These are phyloP conservation scores for Penicillium pancosmium DNA, from an alignment of 495 filamentous ascomycete species.

Conservation along the genomic window DNA sequence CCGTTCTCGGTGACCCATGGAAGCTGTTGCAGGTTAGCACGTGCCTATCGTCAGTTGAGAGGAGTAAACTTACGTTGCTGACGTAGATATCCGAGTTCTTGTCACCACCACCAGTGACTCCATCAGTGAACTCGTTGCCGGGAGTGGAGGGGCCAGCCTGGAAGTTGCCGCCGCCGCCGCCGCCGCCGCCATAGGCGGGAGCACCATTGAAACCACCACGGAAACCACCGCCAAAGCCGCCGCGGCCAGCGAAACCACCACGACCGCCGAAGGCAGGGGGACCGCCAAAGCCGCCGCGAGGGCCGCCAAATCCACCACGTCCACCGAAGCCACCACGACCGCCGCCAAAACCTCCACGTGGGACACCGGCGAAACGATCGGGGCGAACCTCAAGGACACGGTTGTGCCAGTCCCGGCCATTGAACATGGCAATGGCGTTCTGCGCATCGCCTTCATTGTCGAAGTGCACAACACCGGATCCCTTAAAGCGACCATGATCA, in stretches of 20 bases:
- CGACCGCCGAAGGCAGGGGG: constrained; percentile 29
- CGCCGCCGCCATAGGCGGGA: constrained; percentile 2
- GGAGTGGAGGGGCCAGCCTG: constrained; percentile 43
- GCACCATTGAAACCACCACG: constrained; percentile 35
- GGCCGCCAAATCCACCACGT: constrained; percentile 39
- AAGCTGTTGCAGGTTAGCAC: constrained; percentile 57
- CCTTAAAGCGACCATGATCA: constrained; percentile 79
- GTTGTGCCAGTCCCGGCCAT: constrained; percentile 98
- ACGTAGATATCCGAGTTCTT: constrained; percentile 86
- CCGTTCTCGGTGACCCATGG: constrained; percentile 99
- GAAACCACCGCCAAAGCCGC: constrained; percentile 41
- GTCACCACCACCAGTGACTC: constrained; percentile 85
- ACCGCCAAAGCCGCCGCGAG: constrained; percentile 17
- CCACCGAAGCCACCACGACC: constrained; percentile 24
- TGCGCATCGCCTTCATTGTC: constrained; percentile 92
- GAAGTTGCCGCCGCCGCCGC: constrained; percentile 32
- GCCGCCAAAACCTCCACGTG: constrained; percentile 51
- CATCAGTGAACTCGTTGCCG: constrained; percentile 97
- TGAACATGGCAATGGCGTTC: constrained; percentile 94
- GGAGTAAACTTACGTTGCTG: constrained; percentile 77
- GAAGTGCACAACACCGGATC: constrained; percentile 95
- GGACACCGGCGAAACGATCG: constrained; percentile 82
- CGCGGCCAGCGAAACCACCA: constrained; percentile 39
- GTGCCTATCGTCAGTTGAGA: background rate
- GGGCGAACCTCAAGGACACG: constrained; percentile 92